phyloP scores from a whole-genome alignment of 805 yeast genomes.

The Pichia kluyveri region DNA sequence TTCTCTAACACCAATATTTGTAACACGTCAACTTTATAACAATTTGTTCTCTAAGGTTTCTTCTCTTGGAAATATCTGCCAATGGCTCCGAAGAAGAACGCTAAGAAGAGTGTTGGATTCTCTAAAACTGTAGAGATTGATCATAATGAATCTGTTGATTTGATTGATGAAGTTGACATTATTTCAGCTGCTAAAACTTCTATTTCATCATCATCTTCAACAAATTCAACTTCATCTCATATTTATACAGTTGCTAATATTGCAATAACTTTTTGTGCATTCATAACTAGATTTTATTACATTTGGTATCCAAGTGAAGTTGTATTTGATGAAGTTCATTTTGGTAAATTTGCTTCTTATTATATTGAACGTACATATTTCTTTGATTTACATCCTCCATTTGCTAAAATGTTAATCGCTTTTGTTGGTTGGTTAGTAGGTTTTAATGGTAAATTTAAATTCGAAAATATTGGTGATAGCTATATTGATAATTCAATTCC shows the following conservation, averaged over 20 bases:
- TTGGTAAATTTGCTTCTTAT: slow-evolving; percentile 78
- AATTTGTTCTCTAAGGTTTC: not conserved
- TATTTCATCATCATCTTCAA: no score
- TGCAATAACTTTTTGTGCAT: slow-evolving; percentile 34
- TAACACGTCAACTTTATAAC: no score
- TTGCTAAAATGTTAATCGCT: slow-evolving; percentile 89
- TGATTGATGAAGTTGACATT: slow-evolving; percentile 9
- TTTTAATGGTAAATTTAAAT: slow-evolving; percentile 86
- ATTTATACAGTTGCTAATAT: slow-evolving; percentile 22
- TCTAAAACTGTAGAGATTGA: not conserved
- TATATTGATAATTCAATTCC: slow-evolving; percentile 78
- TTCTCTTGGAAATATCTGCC: not conserved
- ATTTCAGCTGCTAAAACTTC: not conserved
- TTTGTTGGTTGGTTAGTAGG: slow-evolving; percentile 83
- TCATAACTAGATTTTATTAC: slow-evolving; percentile 48
- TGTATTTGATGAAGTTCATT: slow-evolving; percentile 82
- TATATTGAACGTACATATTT: slow-evolving; percentile 86
- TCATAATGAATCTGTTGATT: no score
- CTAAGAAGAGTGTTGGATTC: not conserved
- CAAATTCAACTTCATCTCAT: not conserved
- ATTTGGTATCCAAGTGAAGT: slow-evolving; percentile 64
- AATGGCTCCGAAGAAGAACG: slow-evolving; percentile 17
- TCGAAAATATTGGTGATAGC: slow-evolving; percentile 79
- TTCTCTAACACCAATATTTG: no score
- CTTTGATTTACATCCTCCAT: slow-evolving; percentile 97